phyloP scores from a whole-genome alignment of 176 grass and related monocot genomes.

The Raddia guianensis region DNA sequence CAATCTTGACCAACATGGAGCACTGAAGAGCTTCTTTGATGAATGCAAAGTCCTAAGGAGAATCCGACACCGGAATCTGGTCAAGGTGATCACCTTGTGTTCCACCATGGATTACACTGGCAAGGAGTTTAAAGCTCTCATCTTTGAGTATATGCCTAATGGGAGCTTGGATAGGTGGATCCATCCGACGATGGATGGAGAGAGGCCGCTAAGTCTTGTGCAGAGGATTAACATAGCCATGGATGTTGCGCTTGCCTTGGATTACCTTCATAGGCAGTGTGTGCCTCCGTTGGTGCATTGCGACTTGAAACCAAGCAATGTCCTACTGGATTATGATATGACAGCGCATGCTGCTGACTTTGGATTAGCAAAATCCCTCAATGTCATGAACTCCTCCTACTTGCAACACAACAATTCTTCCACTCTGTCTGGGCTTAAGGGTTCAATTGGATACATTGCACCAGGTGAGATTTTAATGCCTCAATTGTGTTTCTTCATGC shows the following conservation, averaged over 20 bases:
- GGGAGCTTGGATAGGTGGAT: slow-evolving; percentile 45
- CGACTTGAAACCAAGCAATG: too few relatives aligned
- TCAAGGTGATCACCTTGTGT: too few relatives aligned
- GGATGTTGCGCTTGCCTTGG: neutral
- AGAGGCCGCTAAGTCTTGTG: neutral
- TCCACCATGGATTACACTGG: too few relatives aligned
- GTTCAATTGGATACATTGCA: slow-evolving; percentile 4
- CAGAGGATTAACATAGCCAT: neutral
- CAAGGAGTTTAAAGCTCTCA: too few relatives aligned
- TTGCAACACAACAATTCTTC: neutral
- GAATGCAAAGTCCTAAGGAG: too few relatives aligned
- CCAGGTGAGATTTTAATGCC: neutral
- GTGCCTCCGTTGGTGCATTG: neutral
- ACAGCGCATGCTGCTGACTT: neutral
- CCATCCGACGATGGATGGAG: slow-evolving; percentile 20
- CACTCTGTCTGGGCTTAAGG: neutral
- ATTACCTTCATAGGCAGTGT: neutral
- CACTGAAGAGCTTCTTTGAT: slow-evolving; percentile 20
- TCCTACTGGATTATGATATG: too few relatives aligned
- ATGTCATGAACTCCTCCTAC: too few relatives aligned
- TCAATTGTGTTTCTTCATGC: neutral
- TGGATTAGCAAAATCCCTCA: neutral
- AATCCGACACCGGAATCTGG: too few relatives aligned
- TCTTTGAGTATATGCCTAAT: too few relatives aligned
- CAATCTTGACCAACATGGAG: neutral